Evolutionary conservation across 441 rosid species (phyloP).

Genomic region (Euphorbia corollata): DNA sequence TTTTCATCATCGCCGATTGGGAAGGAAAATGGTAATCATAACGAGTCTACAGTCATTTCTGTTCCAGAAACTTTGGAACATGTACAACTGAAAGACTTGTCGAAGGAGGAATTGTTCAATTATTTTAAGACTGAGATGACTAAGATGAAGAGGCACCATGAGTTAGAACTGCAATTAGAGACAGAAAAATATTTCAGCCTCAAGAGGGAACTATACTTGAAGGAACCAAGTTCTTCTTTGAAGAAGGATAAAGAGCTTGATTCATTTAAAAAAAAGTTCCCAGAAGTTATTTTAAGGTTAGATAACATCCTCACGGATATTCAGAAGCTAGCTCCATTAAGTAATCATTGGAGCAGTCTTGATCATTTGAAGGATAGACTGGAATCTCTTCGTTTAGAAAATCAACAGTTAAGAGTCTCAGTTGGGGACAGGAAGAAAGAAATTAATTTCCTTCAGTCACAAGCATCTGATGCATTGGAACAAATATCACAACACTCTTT

Average conservation of each 20-base stretch:
- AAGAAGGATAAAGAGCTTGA: slow-evolving; percentile 79
- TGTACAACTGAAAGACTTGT: slow-evolving; percentile 35
- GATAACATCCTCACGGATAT: slow-evolving; percentile 52
- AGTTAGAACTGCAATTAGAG: slow-evolving; percentile 44
- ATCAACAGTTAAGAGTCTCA: slow-evolving; percentile 37
- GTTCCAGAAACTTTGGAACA: slow-evolving; percentile 49
- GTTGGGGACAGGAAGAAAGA: slow-evolving; percentile 43
- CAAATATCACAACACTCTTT: slow-evolving; percentile 36
- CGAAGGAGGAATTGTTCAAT: slow-evolving; percentile 37
- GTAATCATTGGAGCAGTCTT: slow-evolving; percentile 34
- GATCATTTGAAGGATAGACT: slow-evolving; percentile 40
- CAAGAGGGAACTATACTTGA: slow-evolving; percentile 48
- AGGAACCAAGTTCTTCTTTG: slow-evolving; percentile 45
- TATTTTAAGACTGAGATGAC: slow-evolving; percentile 67
- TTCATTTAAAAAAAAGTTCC: slow-evolving; percentile 59
- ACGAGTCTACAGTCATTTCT: slow-evolving; percentile 32
- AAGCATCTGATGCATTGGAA: slow-evolving; percentile 46
- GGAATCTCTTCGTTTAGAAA: slow-evolving; percentile 49
- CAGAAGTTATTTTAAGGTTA: slow-evolving; percentile 48
- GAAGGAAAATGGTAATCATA: slow-evolving; percentile 67
- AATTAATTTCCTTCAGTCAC: slow-evolving; percentile 32
- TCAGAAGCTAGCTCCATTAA: slow-evolving; percentile 32
- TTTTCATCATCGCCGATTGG: slow-evolving; percentile 28
- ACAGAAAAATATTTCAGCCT: slow-evolving; percentile 60
- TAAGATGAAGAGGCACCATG: slow-evolving; percentile 77